Evolutionary conservation across 2,329 filamentous ascomycete genomes (phyloP).

Genomic region (Penicillium psychrosexuale): DNA sequence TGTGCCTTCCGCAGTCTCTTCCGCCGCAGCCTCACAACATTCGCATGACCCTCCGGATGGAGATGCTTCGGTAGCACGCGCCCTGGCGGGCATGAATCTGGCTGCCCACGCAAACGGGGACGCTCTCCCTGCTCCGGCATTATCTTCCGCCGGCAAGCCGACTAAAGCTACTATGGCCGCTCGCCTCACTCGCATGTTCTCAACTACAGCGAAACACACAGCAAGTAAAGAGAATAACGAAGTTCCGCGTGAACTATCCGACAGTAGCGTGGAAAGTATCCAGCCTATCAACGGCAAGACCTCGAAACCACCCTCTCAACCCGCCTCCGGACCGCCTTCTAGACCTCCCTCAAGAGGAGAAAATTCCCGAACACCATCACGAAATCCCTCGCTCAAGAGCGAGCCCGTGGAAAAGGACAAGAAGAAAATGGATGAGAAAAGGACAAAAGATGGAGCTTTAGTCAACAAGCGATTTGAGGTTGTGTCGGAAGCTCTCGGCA

Average conservation of each 20-base stretch:
- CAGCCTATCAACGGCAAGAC: conserved; percentile 32
- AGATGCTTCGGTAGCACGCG: conserved; percentile 43
- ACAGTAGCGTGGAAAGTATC: conserved; percentile 38
- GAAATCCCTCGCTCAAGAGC: conserved; percentile 36
- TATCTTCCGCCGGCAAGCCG: conserved; percentile 31
- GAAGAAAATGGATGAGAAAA: conserved; percentile 32
- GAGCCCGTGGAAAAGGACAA: conserved; percentile 29
- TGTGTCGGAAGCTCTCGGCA: conserved; percentile 55
- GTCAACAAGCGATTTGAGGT: conserved; percentile 54
- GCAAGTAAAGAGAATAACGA: conserved; percentile 30
- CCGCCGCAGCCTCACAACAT: conserved; percentile 40
- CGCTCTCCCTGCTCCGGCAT: conserved; percentile 25
- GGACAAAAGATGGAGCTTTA: conserved; percentile 34
- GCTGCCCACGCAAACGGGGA: conserved; percentile 36
- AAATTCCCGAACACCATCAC: conserved; percentile 27
- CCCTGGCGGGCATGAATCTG: conserved; percentile 44
- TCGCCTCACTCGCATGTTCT: conserved; percentile 48
- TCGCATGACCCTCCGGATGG: conserved; percentile 40
- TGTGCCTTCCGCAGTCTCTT: conserved; percentile 45
- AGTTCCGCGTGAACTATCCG: conserved; percentile 34
- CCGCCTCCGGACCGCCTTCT: conserved; percentile 31
- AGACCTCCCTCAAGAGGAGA: conserved; percentile 30
- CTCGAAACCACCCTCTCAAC: conserved; percentile 25
- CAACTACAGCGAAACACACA: conserved; percentile 38
- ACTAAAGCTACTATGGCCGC: conserved; percentile 44